phyloP scores from a whole-genome alignment of 192 early-diverging fungal species.

The Backusella australiensis region DNA sequence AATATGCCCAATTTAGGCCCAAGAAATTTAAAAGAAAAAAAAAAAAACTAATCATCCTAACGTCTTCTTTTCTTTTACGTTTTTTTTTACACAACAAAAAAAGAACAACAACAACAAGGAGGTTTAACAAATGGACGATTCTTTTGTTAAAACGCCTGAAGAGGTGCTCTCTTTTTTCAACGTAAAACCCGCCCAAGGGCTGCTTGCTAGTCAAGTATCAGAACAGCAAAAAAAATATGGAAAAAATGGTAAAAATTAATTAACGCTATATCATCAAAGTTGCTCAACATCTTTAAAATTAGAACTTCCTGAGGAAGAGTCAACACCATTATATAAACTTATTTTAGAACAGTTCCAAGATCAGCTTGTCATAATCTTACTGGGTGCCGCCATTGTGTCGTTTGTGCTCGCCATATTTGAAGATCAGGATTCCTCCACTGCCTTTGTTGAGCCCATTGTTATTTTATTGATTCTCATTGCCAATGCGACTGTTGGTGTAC shows the following conservation, averaged over 20 bases:
- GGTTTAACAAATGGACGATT: slow-evolving; percentile 17
- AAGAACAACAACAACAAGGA: neutral
- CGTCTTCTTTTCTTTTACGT: neutral
- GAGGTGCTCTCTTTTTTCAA: slow-evolving; percentile 56
- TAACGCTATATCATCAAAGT: neutral
- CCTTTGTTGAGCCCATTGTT: slow-evolving; percentile 97
- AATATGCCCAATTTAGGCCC: neutral
- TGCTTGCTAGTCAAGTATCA: slow-evolving; percentile 61
- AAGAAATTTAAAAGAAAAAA: neutral
- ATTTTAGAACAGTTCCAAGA: slow-evolving; percentile 98
- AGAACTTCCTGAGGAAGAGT: slow-evolving; percentile 88
- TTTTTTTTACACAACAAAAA: neutral
- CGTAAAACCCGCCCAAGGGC: slow-evolving; percentile 62
- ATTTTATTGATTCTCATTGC: slow-evolving; percentile 98
- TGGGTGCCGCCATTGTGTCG: slow-evolving; percentile 87
- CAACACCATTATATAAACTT: slow-evolving; percentile 89
- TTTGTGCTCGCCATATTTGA: slow-evolving; percentile 93
- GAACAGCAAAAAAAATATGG: slow-evolving; percentile 67
- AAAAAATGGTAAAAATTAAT: slow-evolving; percentile 61
- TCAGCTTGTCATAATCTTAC: slow-evolving; percentile 95
- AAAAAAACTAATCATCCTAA: neutral
- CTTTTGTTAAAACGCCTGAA: slow-evolving; percentile 19
- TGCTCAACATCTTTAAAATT: slow-evolving; percentile 16
- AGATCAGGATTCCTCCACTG: slow-evolving; percentile 67
- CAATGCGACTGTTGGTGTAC: slow-evolving; percentile 95